Conservation (phyloP, 2,329 filamentous ascomycete species). For the Colletotrichum echinochloae region DNA sequence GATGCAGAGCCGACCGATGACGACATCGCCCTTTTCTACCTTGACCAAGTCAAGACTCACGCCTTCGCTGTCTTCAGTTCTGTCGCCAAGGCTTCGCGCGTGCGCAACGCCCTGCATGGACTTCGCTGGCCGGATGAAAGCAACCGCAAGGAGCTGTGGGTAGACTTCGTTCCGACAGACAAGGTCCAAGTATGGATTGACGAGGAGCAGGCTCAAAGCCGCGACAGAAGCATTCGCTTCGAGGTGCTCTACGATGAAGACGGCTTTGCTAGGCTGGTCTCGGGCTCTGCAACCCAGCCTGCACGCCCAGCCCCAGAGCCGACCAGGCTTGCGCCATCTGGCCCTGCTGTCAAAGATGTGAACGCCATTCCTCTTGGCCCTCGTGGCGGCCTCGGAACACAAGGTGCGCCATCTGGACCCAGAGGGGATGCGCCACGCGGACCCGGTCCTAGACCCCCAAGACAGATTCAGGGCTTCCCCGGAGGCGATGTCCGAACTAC, state of each 20-base stretch:
- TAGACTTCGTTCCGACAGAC: constrained; percentile 88
- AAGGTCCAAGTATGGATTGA: constrained; percentile 80
- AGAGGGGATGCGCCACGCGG: constrained; percentile 51
- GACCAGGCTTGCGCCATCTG: constrained; percentile 27
- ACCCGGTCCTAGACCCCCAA: constrained; percentile 43
- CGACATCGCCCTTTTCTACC: constrained; percentile 76
- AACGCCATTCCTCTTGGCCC: constrained; percentile 55
- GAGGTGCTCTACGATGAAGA: constrained; percentile 78
- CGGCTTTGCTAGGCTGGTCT: constrained; percentile 65
- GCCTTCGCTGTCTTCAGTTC: constrained; percentile 82
- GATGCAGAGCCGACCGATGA: constrained; percentile 62
- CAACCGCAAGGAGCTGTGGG: constrained; percentile 85
- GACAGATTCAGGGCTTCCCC: constrained; percentile 39
- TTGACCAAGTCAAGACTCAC: constrained; percentile 90
- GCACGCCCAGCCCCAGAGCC: constrained; percentile 34
- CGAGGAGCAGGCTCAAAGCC: constrained; percentile 66
- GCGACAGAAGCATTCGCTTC: constrained; percentile 67
- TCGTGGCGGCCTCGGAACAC: constrained; percentile 32
- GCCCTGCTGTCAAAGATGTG: constrained; percentile 43
- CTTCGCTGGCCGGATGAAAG: constrained; percentile 89
- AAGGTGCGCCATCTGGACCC: constrained; percentile 51
- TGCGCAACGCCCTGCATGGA: constrained; percentile 80
- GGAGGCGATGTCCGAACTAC: constrained; percentile 52
- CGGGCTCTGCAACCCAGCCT: constrained; percentile 35
- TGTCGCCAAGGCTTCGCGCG: constrained; percentile 78